Evolutionary conservation across 2,329 filamentous ascomycete genomes (phyloP), one percentile per base, ranked within the genome.

Genomic region (Apiospora kogelbergensis): DNA sequence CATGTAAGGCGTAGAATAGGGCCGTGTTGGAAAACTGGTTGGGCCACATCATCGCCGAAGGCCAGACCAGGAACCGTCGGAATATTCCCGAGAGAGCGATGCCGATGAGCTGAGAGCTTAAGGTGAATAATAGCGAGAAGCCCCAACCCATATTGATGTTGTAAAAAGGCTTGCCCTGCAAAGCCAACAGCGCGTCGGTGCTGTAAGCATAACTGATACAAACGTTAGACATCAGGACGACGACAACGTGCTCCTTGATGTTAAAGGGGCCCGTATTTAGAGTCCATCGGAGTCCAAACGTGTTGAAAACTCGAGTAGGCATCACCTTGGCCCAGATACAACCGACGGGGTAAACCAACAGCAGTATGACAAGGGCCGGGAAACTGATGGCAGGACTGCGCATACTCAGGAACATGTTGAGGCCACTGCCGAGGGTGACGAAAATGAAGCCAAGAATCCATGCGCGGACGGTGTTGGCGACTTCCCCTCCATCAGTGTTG

Each of bases 91-190:
- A 85, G 37, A 88, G 76, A 2, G 84, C 83, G 57, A 87, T 86
- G 0, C 86, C 86, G 67, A 87, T 82, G n/a, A 85, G 73, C 71
- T 87, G 85, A 1, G 83, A 85, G 42, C 83, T 84, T 41, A 87
- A 78, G 3, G 80, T 82, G 65, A 87, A 78, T 0, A 86, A 76
- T 2, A 86, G 74, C 57, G 85, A 81, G 69, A 85, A 87, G 0
- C 83, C 84, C 72, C 83, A 84, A 9, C 84, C 80, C 0, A 84
- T 76, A 5, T 84, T 80, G 65, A 83, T 79, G 68, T 81, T 70
- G 67, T 80, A 81, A 24, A 80, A 83, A 0, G 81, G 79, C 71
- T 80, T 80, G 22, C 80, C 80, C 68, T 82, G 80, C 3, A 82
- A 76, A 3, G 81, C 79, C 9, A 81, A 76, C 45, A 81, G 70